Evolutionary conservation across 2,329 filamentous ascomycete species (phyloP).

Genomic region (Trichoderma semiorbis): DNA sequence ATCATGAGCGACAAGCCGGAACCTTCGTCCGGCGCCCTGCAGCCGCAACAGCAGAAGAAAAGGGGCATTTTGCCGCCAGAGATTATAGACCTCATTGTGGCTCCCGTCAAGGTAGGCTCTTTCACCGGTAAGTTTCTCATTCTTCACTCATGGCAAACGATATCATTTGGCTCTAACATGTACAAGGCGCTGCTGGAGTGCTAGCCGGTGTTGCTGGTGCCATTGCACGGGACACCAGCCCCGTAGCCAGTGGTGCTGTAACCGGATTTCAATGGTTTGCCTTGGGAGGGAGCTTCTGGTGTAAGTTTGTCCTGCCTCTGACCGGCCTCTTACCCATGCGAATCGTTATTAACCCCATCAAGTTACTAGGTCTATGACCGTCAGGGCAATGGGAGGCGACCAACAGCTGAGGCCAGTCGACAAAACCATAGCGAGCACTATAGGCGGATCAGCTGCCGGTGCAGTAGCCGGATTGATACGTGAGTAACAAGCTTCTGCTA

Average conservation of each 20-base stretch:
- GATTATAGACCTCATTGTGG: constrained; percentile 43
- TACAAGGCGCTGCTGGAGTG: constrained; percentile 56
- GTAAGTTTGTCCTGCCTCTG: constrained; percentile 41
- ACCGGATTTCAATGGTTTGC: constrained; percentile 79
- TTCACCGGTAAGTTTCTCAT: constrained; percentile 46
- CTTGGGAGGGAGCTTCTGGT: constrained; percentile 73
- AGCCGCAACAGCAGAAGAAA: constrained; percentile 25
- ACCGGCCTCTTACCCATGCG: not conserved
- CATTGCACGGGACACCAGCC: constrained; percentile 64
- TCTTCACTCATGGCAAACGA: not conserved
- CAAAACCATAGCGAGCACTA: constrained; percentile 61
- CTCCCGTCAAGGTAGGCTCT: constrained; percentile 58
- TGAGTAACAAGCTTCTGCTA: constrained; percentile 33
- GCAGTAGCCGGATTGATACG: constrained; percentile 55
- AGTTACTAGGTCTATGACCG: constrained; percentile 49
- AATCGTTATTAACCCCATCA: constrained; percentile 11
- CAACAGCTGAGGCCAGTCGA: constrained; percentile 55
- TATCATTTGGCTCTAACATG: constrained; percentile 19
- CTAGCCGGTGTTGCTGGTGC: constrained; percentile 66
- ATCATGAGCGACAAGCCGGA: constrained; percentile 8
- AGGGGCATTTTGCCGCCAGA: constrained; percentile 42
- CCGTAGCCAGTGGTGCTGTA: constrained; percentile 67
- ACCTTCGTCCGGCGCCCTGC: not conserved
- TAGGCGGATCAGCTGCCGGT: constrained; percentile 68
- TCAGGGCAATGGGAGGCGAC: constrained; percentile 48